phyloP scores from a whole-genome alignment of 2,329 filamentous ascomycete genomes.

The Chaetomium globosum region DNA sequence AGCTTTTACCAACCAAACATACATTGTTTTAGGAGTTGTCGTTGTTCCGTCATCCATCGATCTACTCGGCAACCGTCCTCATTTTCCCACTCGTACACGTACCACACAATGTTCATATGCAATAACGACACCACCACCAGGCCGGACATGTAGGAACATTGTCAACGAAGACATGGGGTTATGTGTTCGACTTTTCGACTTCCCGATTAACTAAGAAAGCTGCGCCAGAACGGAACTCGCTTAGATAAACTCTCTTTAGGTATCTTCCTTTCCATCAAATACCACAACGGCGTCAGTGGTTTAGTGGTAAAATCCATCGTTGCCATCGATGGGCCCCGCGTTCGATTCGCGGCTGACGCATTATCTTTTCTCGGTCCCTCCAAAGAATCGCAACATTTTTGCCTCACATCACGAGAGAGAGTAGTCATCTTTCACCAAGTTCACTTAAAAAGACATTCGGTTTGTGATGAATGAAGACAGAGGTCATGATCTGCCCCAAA shows the following conservation, averaged over 20 bases:
- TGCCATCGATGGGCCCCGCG: slow-evolving; percentile 53
- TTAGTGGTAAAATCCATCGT: slow-evolving; percentile 59
- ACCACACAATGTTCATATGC: no score
- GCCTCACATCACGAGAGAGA: background rate
- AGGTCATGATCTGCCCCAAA: background rate
- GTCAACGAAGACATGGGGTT: background rate
- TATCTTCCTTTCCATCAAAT: background rate
- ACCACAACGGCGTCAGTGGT: slow-evolving; percentile 44
- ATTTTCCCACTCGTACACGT: background rate
- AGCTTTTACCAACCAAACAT: no score
- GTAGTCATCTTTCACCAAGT: background rate
- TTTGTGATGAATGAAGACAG: no score
- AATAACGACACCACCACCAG: background rate
- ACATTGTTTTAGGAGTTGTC: no score
- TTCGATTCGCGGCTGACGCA: slow-evolving; percentile 39
- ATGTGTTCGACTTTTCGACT: background rate
- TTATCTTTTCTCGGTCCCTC: slow-evolving; percentile 7
- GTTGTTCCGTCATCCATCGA: background rate
- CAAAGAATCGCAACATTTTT: background rate
- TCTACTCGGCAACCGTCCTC: background rate
- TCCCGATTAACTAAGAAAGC: slow-evolving; percentile 1
- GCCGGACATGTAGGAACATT: background rate
- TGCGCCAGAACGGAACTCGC: background rate
- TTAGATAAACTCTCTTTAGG: background rate
- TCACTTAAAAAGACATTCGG: background rate